Evolutionary conservation across 2,329 filamentous ascomycete species (phyloP).

Genomic region (Podosphaera fusca): DNA sequence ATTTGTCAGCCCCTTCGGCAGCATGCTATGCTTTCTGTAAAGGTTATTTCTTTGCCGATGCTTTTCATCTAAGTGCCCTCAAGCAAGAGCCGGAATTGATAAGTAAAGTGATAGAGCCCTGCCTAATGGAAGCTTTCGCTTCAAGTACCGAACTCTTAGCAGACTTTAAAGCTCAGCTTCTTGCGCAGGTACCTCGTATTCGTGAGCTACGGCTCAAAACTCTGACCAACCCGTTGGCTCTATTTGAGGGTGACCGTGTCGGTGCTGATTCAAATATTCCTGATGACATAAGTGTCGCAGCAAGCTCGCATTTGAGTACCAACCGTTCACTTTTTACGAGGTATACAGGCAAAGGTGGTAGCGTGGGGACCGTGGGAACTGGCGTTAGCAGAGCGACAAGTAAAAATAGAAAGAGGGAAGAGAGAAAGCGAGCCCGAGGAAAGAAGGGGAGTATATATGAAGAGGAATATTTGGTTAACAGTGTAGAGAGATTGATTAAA

Average conservation of each 20-base stretch:
- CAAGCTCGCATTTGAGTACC: slow-evolving; percentile 57
- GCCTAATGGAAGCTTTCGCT: slow-evolving; percentile 59
- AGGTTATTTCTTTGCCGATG: slow-evolving; percentile 69
- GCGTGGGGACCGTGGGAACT: slow-evolving; percentile 45
- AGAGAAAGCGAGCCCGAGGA: slow-evolving; percentile 80
- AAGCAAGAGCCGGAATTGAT: slow-evolving; percentile 39
- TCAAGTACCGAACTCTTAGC: slow-evolving; percentile 76
- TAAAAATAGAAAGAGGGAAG: slow-evolving; percentile 73
- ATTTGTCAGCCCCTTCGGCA: slow-evolving; percentile 47
- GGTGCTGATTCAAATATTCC: slow-evolving; percentile 44
- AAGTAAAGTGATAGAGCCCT: slow-evolving; percentile 43
- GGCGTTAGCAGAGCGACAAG: slow-evolving; percentile 56
- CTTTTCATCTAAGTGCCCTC: slow-evolving; percentile 50
- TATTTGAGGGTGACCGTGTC: slow-evolving; percentile 57
- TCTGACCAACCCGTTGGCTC: slow-evolving; percentile 61
- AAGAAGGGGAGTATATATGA: slow-evolving; percentile 97
- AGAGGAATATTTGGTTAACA: slow-evolving; percentile 88
- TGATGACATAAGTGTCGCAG: slow-evolving; percentile 78
- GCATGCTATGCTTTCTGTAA: slow-evolving; percentile 65
- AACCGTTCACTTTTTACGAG: slow-evolving; percentile 77
- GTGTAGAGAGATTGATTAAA: slow-evolving; percentile 61
- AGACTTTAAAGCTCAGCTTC: slow-evolving; percentile 71
- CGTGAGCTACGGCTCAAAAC: slow-evolving; percentile 63
- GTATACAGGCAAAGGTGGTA: slow-evolving; percentile 48
- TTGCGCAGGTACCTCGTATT: slow-evolving; percentile 68